phyloP scores from a whole-genome alignment of 1,284 basidiomycete species.

The Retiboletus flavoniger region DNA sequence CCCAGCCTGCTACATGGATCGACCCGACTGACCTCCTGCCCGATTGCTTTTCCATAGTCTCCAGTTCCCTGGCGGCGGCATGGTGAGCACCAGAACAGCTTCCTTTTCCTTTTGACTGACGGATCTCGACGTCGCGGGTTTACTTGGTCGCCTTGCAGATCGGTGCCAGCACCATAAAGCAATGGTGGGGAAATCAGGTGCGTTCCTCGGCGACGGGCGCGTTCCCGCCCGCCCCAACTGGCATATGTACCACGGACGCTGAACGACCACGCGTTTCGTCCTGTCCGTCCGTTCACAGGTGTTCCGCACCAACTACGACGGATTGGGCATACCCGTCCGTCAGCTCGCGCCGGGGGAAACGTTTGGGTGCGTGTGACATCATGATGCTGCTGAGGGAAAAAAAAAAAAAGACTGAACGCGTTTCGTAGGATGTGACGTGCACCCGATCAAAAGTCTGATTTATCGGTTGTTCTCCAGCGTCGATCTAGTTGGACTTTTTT shows the following conservation, averaged over 20 bases:
- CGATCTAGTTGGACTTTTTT: no score
- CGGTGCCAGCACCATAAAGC: slow-evolving; percentile 39
- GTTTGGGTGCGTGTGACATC: slow-evolving; percentile 32
- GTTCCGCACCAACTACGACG: slow-evolving; percentile 38
- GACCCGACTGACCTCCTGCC: not conserved
- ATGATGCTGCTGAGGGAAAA: no score
- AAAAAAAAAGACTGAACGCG: no score
- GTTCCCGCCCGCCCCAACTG: no score
- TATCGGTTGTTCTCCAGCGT: no score
- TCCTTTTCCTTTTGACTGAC: not conserved
- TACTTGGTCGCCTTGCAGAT: slow-evolving; percentile 32
- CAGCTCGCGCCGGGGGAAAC: slow-evolving; percentile 36
- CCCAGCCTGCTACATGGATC: not conserved
- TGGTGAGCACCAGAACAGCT: slow-evolving; percentile 5
- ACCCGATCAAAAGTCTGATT: no score
- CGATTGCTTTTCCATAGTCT: slow-evolving; percentile 19
- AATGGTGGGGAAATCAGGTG: slow-evolving; percentile 54
- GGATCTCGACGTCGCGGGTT: no score
- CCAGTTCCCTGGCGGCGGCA: slow-evolving; percentile 27
- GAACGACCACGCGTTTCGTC: not conserved
- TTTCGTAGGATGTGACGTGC: no score
- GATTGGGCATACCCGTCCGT: slow-evolving; percentile 37
- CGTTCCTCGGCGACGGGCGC: no score
- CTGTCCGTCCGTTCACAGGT: slow-evolving; percentile 5
- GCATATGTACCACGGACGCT: no score